Percentiles rank a stretch among this genome's conserved stretches.
phyloP scores from a whole-genome alignment of 495 filamentous ascomycete species.

The Penicillium robsamsonii region DNA sequence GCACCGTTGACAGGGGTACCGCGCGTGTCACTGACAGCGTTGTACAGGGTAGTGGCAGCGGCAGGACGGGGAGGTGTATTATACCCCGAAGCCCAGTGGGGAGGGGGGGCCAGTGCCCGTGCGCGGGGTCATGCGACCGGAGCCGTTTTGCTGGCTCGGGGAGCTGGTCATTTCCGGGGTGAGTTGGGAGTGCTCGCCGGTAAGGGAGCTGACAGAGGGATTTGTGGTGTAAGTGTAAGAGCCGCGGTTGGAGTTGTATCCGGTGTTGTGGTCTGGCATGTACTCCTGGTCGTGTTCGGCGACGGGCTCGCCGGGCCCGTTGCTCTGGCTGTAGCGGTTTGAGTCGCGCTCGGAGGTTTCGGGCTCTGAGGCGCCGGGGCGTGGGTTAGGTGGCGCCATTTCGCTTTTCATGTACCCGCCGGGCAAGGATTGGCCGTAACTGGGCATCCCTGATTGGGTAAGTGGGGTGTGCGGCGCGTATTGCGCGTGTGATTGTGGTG shows the following conservation, averaged over 20 bases:
- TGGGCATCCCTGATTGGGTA: constrained; percentile 63
- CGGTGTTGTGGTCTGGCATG: constrained; percentile 62
- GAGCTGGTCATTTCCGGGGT: constrained; percentile 84
- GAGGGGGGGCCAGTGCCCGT: constrained; percentile 59
- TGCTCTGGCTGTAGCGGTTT: constrained; percentile 58
- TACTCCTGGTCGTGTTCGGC: constrained; percentile 81
- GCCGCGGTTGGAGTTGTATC: constrained; percentile 65
- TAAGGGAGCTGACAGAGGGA: constrained; percentile 59
- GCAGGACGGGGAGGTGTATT: constrained; percentile 73
- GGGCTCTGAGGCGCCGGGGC: constrained; percentile 50
- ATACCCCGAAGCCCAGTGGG: constrained; percentile 77
- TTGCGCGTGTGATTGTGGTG: constrained; percentile 64
- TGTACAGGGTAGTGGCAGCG: constrained; percentile 81
- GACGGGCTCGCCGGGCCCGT: constrained; percentile 63
- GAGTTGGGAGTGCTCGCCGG: constrained; percentile 76
- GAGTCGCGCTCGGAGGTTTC: constrained; percentile 69
- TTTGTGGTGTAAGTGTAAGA: constrained; percentile 74
- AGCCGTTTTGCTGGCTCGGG: constrained; percentile 75
- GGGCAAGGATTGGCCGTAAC: constrained; percentile 60
- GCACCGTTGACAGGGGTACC: constrained; percentile 64
- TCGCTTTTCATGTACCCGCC: constrained; percentile 80
- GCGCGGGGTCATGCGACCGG: constrained; percentile 84
- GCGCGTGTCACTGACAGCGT: constrained; percentile 82
- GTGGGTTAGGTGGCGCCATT: constrained; percentile 82
- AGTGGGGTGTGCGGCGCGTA: constrained; percentile 65